These are phyloP conservation scores for Trichothecium roseum DNA, from an alignment of 2,329 filamentous ascomycete genomes.

Conservation along the genomic window DNA sequence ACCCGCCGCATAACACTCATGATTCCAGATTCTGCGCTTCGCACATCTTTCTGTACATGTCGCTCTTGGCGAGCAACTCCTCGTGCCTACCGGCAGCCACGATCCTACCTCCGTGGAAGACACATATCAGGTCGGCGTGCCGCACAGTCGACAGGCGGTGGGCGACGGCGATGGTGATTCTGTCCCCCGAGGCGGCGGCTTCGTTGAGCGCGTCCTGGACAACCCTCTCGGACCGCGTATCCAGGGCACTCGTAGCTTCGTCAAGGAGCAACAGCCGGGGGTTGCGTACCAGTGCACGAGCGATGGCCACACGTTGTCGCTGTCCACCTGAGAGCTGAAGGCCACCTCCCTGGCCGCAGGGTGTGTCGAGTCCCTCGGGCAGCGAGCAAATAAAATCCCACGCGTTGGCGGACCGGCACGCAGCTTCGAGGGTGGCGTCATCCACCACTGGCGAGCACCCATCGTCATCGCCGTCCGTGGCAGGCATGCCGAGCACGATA, in stretches of 20 bases:
- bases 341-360: conserved; percentile 49
- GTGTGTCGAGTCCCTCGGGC: conserved; percentile 41
- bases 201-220: conserved; percentile 76
- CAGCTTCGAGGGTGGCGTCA: conserved; percentile 26
- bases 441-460: background rate
- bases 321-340: conserved; percentile 60
- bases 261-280: conserved; percentile 90
- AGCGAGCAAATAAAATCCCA: conserved; percentile 31
- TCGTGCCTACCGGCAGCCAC: conserved; percentile 47
- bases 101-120: conserved; percentile 46
- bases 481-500: conserved; percentile 49
- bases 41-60: conserved; percentile 27
- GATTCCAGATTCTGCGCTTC: conserved; percentile 6
- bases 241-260: conserved; percentile 44
- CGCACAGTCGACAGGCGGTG: conserved; percentile 89
- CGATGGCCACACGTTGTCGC: conserved; percentile 58
- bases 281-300: conserved; percentile 64
- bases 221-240: conserved; percentile 82
- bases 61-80: conserved; percentile 37
- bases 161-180: conserved; percentile 90
- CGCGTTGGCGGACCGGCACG: conserved; percentile 38
- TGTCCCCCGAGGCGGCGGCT: conserved; percentile 41
- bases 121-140: conserved; percentile 50
- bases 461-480: too few relatives aligned
- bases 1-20: too few relatives aligned